Percentiles rank a stretch among this genome's conserved stretches.
These are phyloP conservation scores for Pythium rhizo-oryzae DNA, from an alignment of 352 stramenopile species.

Conservation along the genomic window DNA sequence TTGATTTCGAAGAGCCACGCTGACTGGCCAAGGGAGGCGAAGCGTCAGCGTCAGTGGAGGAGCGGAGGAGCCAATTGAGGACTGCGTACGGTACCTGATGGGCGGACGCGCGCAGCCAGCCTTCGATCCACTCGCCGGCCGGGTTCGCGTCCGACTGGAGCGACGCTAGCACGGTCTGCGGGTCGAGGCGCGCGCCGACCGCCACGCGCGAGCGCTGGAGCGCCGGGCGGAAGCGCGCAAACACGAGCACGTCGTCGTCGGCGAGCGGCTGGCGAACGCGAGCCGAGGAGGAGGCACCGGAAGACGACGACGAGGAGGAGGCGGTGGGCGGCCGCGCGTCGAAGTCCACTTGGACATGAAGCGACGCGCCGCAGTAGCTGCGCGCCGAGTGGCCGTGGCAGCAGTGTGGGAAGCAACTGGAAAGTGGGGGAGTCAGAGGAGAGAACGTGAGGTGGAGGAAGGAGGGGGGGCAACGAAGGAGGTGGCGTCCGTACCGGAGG, in stretches of 20 bases:
- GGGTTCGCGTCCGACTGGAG: constrained; percentile 55
- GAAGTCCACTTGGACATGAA: constrained; percentile 42
- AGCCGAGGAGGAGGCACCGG: background rate
- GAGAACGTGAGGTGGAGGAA: background rate
- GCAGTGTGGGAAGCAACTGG: constrained; percentile 60
- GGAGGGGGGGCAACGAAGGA: background rate
- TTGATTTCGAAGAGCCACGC: constrained; percentile 48
- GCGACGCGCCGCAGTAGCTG: constrained; percentile 60
- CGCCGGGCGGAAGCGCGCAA: constrained; percentile 41
- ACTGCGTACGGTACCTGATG: constrained; percentile 1
- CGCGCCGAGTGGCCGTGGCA: constrained; percentile 56
- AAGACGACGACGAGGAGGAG: background rate
- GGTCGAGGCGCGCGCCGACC: constrained; percentile 2
- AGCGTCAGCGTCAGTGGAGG: background rate
- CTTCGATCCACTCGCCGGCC: constrained; percentile 54
- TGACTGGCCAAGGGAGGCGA: background rate
- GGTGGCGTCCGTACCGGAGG: background rate
- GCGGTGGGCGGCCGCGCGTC: background rate
- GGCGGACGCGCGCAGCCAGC: background rate
- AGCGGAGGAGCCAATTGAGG: too few relatives aligned
- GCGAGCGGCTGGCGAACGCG: background rate
- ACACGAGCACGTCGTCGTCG: constrained; percentile 34
- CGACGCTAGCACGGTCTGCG: constrained; percentile 29
- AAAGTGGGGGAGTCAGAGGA: background rate
- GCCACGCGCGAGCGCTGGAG: constrained; percentile 26